Evolutionary conservation across 2,329 filamentous ascomycete species (phyloP), one percentile per base, ranked within the genome.

Genomic region (Alternaria ethzedia): DNA sequence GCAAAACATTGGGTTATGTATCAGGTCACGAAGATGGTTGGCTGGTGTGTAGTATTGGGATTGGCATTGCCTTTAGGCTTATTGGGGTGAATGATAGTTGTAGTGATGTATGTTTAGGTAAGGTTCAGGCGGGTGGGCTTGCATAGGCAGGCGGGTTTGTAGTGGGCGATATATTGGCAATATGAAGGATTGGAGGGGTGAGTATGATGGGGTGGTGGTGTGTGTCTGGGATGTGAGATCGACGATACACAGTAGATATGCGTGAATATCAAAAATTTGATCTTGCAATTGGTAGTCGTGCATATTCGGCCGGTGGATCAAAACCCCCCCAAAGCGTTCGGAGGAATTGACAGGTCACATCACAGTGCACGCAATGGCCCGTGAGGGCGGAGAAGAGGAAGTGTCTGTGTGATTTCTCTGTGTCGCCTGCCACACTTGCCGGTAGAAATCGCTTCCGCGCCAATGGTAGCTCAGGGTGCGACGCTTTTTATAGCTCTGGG

Each of bases 401-500:
- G n/a, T 41, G 36, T 41, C 15, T 68, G 66, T 65, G 70, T 69
- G 68, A 68, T 67, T 50, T 54, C 61, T 47, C 36, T 65, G 71
- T 72, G 69, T 70, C 61, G 70, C 70, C 62, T 69, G 66, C 63
- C 56, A 64, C 63, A 65, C 64, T 50, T 54, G 49, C 54, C 57
- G 57, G 58, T 63, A 52, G 49, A 57, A 25, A 25, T 54, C 50
- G 57, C 54, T 52, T 62, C 67, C 66, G 68, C 64, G 63, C 61
- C 59, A 62, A 44, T 70, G 69, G 68, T 63, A 62, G 61, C 54
- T 62, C 63, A 72, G 63, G 60, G 65, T 65, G 51, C 28, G 61
- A 65, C 52, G 49, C 67, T 72, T 69, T 76, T 74, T 67, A 70
- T 70, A 70, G 67, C 66, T 63, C 59, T 59, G 54, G 62, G 58